Conservation (phyloP, 1,139 yeast species). For the Lodderomyces parapsilosis region DNA sequence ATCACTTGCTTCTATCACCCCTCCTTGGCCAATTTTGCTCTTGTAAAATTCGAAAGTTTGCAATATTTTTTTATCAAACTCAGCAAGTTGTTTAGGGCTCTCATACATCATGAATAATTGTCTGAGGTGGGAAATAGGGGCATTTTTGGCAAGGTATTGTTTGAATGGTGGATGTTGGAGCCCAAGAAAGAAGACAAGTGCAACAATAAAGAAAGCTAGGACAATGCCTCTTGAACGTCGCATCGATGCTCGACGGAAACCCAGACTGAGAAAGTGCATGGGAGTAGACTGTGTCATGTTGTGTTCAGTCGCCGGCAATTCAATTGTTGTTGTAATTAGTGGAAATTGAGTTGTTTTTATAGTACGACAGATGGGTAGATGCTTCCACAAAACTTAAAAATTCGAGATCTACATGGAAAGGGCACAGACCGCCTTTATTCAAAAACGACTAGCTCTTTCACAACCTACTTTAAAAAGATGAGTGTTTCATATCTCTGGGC, state of each 20-base stretch:
- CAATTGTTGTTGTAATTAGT: too few relatives aligned
- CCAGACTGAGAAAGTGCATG: background rate
- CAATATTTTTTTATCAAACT: background rate
- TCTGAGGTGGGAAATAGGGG: slow-evolving; percentile 5
- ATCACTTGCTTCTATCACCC: background rate
- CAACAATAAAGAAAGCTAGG: slow-evolving; percentile 16
- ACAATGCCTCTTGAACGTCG: slow-evolving; percentile 21
- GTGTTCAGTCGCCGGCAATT: too few relatives aligned
- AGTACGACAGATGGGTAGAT: background rate
- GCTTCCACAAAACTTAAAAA: background rate
- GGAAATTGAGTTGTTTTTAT: background rate
- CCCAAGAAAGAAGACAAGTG: slow-evolving; percentile 16
- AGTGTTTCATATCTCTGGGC: too few relatives aligned
- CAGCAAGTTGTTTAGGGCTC: background rate
- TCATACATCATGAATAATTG: background rate
- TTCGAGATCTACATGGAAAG: background rate
- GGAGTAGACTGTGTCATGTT: background rate
- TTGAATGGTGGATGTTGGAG: slow-evolving; percentile 8
- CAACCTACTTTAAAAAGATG: too few relatives aligned
- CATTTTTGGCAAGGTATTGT: slow-evolving; percentile 8
- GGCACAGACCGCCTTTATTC: background rate
- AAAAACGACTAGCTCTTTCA: too few relatives aligned
- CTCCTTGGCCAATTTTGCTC: background rate
- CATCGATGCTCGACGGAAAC: slow-evolving; percentile 5
- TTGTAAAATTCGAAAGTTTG: background rate